Evolutionary conservation across 2,329 filamentous ascomycete species (phyloP), one percentile per base, ranked within the genome.

Genomic region (Juglanconis oblonga): DNA sequence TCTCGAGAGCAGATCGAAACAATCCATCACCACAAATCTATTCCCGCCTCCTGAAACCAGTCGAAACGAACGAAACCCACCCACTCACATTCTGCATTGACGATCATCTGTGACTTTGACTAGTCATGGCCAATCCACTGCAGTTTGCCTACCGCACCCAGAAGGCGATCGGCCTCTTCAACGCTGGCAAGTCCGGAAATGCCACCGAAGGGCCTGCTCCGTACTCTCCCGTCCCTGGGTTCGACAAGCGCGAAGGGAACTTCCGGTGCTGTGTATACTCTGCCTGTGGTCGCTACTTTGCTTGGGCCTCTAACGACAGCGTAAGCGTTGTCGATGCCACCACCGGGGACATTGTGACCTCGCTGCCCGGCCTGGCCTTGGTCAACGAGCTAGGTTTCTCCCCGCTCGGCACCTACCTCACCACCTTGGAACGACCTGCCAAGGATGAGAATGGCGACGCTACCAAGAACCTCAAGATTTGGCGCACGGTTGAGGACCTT

Each of bases 131-230:
- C 76, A 88, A 83, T 82, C 87, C 91, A 73, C 89, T 94, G 80
- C 94, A 97, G 87, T 90, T 97, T 87, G 91, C 92, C 78, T 97
- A 90, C 84, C 92, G 95, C 80, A 97, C 95, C 77, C 90, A 93
- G 79, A 98, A 97, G 87, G 89, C 88, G 76, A 93, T 99, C 81
- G 93, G 93, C 72, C 83, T 98, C 77, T 87, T 96, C 78, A 91
- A 98, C 81, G 92, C 92, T 71, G 90, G 88, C 67, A 52, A 49
- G 55, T 49, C 50, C 31, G 55, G 50, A 10, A 50, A 44, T 40
- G 36, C 55, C 38, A 17, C 36, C 5, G 47, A 49, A 49, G 55
- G 50, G 36, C 32, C 61, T 49, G 95, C 95, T 64, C 85, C 89
- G 72, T 99, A 99, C 79, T 85, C 91, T 76, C 80, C 88, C 72